Evolutionary conservation across 1,284 basidiomycete species (phyloP).

Genomic region (Tilletia caries): DNA sequence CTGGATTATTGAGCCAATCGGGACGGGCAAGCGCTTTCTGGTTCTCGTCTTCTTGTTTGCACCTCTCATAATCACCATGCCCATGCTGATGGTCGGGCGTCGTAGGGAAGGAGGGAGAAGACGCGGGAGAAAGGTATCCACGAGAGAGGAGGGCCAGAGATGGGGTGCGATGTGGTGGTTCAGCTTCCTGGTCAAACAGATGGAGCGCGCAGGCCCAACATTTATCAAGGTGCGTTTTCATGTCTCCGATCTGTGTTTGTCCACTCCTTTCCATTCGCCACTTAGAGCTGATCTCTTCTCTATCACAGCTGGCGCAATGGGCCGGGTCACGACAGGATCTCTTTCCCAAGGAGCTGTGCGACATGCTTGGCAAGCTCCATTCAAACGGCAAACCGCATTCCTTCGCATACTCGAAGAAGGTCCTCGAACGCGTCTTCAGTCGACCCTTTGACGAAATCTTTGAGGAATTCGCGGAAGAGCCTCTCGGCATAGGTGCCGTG

Average conservation of each 20-base stretch:
- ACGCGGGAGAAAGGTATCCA: constrained; percentile 26
- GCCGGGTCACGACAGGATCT: constrained; percentile 91
- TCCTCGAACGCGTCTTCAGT: constrained; percentile 81
- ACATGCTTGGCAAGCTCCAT: constrained; percentile 79
- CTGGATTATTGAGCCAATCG: constrained; percentile 77
- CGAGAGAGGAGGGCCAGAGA: constrained; percentile 32
- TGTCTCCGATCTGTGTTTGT: background rate
- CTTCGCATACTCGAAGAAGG: constrained; percentile 72
- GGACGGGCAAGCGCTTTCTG: constrained; percentile 78
- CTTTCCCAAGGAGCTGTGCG: constrained; percentile 87
- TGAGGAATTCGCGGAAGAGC: constrained; percentile 77
- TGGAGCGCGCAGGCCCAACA: constrained; percentile 92
- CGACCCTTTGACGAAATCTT: constrained; percentile 78
- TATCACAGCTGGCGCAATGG: constrained; percentile 84
- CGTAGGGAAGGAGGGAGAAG: constrained; percentile 34
- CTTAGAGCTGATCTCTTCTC: background rate
- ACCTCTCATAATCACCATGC: constrained; percentile 78
- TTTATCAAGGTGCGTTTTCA: constrained; percentile 77
- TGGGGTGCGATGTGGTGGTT: constrained; percentile 77
- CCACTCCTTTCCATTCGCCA: background rate
- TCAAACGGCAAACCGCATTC: constrained; percentile 83
- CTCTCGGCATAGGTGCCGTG: constrained; percentile 96
- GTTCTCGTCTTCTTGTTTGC: constrained; percentile 78
- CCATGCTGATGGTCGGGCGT: constrained; percentile 74
- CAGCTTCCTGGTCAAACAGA: constrained; percentile 75